Conservation (phyloP, 2,329 filamentous ascomycete genomes). For the Colletotrichum navitas region DNA sequence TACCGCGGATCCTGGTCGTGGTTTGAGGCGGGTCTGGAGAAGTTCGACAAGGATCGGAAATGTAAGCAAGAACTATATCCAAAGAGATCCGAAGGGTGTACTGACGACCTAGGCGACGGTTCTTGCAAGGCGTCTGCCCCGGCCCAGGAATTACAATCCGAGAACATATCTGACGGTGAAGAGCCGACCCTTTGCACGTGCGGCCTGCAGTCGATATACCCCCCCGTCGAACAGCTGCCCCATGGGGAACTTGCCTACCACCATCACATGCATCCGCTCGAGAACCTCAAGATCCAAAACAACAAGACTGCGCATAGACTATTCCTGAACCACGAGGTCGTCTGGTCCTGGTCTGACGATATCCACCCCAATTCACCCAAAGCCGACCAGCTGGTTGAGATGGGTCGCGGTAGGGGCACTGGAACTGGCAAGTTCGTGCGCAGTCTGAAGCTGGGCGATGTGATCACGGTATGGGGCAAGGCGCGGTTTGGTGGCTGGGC, state of each 20-base stretch:
- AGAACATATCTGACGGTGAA: background rate
- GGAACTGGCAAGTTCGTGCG: conserved; percentile 69
- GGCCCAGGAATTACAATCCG: background rate
- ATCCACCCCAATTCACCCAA: conserved; percentile 57
- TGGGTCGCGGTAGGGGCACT: conserved; percentile 65
- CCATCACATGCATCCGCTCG: conserved; percentile 52
- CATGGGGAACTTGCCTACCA: conserved; percentile 49
- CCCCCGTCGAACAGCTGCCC: conserved; percentile 45
- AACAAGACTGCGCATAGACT: conserved; percentile 56
- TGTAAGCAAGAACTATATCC: conserved; percentile 41
- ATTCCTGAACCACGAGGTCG: conserved; percentile 59
- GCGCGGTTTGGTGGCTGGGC: conserved; percentile 67
- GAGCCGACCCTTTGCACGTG: conserved; percentile 48
- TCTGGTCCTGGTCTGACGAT: conserved; percentile 67
- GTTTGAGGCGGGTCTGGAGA: conserved; percentile 74
- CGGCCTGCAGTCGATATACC: conserved; percentile 54
- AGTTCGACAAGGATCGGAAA: conserved; percentile 57
- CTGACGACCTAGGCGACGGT: conserved; percentile 27
- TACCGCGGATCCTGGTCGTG: conserved; percentile 69
- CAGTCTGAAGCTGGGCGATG: conserved; percentile 68
- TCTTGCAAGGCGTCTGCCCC: conserved; percentile 19
- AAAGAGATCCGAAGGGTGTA: rapidly evolving
- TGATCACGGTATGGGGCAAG: conserved; percentile 72
- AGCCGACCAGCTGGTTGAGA: conserved; percentile 52
- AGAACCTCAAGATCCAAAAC: conserved; percentile 61